Evolutionary conservation across 2,329 filamentous ascomycete species (phyloP), one percentile per base, ranked within the genome.

Genomic region (Fusarium proliferatum): DNA sequence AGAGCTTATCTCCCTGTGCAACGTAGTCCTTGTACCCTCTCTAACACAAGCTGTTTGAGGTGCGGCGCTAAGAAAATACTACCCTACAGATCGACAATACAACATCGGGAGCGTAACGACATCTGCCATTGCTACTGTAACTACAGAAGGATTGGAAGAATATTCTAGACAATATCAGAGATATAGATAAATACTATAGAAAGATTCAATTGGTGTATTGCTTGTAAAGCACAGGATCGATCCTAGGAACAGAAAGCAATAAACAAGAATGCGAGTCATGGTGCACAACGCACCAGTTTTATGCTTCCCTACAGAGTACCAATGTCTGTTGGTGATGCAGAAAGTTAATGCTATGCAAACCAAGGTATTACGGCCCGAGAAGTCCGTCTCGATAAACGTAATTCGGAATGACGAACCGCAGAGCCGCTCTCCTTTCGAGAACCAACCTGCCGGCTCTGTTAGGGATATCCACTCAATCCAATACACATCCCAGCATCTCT

Each of bases 1-100:
- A 59, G 65, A 53, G 45, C 52, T 53, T 43, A 69, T 58, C 36
- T 33, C 13, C 16, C 30, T 2, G 30, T 69, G 66, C 49, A 52
- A 53, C 64, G 16, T 42, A 51, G 49, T 19, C 41, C 52, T 28
- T 55, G 42, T 26, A 49, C 9, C 42, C 13, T 42, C 46, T 68
- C 69, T 56, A 30, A 72, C 69, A 34, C 13, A 23, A 46, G 17
- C 38, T 17, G 69, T 72, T 72, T 69, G 64, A 60, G 51, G 33
- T 26, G 28, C 16, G 49, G 43, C 45, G 52, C 64, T 51, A 38
- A 48, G 33, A 19, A 26, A 33, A 45, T 45, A 19, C 23, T 71
- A 71, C 68, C 62, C 68, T 69, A 55, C n/a, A 64, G 51, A 52
- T 48, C 41, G 16, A 19, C 26, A 51, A 38, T 38, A 33, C 56